Evolutionary conservation across 805 yeast species (phyloP).

Genomic region (Lipomyces oligophaga): DNA sequence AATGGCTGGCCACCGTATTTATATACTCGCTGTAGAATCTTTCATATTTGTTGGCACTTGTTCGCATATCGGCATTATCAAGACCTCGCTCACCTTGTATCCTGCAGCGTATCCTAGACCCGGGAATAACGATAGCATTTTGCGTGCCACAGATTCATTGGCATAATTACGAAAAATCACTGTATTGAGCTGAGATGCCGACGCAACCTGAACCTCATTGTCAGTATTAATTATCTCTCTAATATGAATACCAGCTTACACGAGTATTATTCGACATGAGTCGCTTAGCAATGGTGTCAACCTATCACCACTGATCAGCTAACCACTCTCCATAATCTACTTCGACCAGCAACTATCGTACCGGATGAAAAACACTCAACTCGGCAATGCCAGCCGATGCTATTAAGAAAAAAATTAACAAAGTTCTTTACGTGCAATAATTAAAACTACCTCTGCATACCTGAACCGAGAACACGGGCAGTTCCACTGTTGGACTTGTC

Average conservation of each 20-base stretch:
- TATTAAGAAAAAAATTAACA: too few species aligned
- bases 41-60: not conserved
- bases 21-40: conserved; percentile 90
- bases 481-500: conserved; percentile 84
- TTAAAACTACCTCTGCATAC: conserved; percentile 31
- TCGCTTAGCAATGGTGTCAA: conserved; percentile 96
- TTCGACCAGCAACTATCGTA: conserved; percentile 23
- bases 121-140: conserved; percentile 85
- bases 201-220: conserved; percentile 51
- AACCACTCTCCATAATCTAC: too few species aligned
- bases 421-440: too few species aligned
- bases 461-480: conserved; percentile 91
- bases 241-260: conserved; percentile 46
- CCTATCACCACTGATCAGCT: conserved; percentile 26
- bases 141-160: conserved; percentile 58
- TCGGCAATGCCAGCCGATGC: conserved; percentile 89
- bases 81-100: conserved; percentile 51
- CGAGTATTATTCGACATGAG: conserved; percentile 83
- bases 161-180: conserved; percentile 87
- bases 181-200: conserved; percentile 63
- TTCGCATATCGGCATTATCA: not conserved
- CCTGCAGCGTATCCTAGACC: conserved; percentile 98
- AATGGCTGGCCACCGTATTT: conserved; percentile 99
- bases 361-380: conserved; percentile 96
- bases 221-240: too few species aligned